These are phyloP conservation scores for Quillaja saponaria DNA, from an alignment of 306 rosid species.

Conservation along the genomic window DNA sequence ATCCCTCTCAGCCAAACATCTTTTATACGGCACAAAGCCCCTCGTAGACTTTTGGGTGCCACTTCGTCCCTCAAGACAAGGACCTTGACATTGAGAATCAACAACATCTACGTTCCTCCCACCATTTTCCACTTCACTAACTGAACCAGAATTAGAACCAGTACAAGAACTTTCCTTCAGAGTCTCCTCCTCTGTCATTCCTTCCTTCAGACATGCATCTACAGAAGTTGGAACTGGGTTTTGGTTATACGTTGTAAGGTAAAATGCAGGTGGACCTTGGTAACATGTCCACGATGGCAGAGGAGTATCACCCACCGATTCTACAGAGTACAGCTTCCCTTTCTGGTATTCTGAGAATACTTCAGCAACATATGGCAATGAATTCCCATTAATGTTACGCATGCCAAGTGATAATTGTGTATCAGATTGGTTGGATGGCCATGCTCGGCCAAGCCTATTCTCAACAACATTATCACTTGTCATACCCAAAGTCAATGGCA, in stretches of 20 bases:
- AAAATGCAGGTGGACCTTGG: constrained; percentile 43
- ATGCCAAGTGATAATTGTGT: constrained; percentile 48
- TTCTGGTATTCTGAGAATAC: constrained; percentile 29
- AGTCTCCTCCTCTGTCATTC: constrained; percentile 34
- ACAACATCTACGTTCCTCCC: constrained; percentile 45
- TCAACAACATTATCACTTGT: constrained; percentile 28
- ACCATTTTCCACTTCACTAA: constrained; percentile 35
- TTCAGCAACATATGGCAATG: constrained; percentile 31
- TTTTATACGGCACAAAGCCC: constrained; percentile 86
- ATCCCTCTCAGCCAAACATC: constrained; percentile 73
- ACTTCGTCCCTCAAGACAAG: constrained; percentile 21
- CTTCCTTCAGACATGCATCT: constrained; percentile 35
- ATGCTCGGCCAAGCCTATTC: constrained; percentile 37
- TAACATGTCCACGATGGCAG: constrained; percentile 46
- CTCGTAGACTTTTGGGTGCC: constrained; percentile 42
- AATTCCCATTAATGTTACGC: constrained; percentile 28
- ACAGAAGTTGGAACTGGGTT: constrained; percentile 30
- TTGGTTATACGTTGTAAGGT: constrained; percentile 29
- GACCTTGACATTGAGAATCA: constrained; percentile 38
- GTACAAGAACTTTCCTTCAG: constrained; percentile 50
- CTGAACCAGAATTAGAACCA: constrained; percentile 55
- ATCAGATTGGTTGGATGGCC: constrained; percentile 38
- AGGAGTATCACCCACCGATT: constrained; percentile 28
- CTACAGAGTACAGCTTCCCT: constrained; percentile 25
- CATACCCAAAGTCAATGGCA: constrained; percentile 29